These are phyloP conservation scores for Pythium oligandrum DNA, from an alignment of 352 stramenopile species.

Conservation along the genomic window DNA sequence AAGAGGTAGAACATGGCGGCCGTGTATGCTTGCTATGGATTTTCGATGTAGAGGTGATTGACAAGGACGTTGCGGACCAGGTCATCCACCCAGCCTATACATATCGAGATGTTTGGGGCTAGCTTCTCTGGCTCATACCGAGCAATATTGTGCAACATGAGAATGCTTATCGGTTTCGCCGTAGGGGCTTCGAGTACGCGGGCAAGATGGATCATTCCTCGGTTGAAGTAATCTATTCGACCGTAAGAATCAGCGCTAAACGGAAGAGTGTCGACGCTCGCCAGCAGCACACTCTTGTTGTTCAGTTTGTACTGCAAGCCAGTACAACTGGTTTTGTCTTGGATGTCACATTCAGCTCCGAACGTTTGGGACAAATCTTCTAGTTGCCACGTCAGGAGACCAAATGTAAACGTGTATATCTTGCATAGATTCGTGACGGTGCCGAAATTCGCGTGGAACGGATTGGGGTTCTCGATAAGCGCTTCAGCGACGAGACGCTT, in stretches of 20 bases:
- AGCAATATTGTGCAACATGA: constrained; percentile 9
- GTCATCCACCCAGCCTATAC: constrained; percentile 2
- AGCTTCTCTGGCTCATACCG: not conserved
- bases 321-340: not conserved
- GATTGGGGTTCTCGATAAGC: not conserved
- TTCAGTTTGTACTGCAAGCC: not conserved
- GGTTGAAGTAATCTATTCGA: not conserved
- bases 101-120: too few relatives aligned
- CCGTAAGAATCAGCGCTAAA: not conserved
- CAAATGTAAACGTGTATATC: constrained; percentile 10
- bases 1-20: constrained; percentile 30
- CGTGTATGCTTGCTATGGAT: constrained; percentile 32
- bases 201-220: not conserved
- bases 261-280: not conserved
- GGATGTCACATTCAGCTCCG: not conserved
- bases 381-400: not conserved
- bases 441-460: not conserved
- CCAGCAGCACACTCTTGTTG: not conserved
- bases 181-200: not conserved
- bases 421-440: constrained; percentile 2
- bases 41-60: constrained; percentile 39
- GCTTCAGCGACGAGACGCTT: constrained; percentile 4
- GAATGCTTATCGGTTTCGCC: not conserved
- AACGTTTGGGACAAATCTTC: not conserved
- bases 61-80: constrained; percentile 13